Conservation (phyloP, 495 filamentous ascomycete genomes). For the Aspergillus egyptiacus region DNA sequence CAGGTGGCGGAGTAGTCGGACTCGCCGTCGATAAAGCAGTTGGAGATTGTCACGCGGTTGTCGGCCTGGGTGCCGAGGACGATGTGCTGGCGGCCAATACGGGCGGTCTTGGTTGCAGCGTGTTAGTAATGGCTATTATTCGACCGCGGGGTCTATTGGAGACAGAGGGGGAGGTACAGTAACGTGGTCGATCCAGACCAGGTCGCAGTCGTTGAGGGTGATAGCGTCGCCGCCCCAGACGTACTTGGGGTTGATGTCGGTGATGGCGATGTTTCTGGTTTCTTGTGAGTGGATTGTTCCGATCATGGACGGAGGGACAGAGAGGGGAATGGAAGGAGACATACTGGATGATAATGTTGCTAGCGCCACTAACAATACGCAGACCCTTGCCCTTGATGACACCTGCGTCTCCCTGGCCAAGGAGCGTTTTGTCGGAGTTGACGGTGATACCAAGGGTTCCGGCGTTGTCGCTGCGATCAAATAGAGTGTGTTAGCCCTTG, state of each 20-base stretch:
- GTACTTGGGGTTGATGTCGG: slow-evolving; percentile 44
- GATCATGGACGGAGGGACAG: background rate
- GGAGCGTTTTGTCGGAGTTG: slow-evolving; percentile 39
- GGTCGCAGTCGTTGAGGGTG: slow-evolving; percentile 35
- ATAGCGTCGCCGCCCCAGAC: slow-evolving; percentile 48
- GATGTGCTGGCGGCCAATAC: slow-evolving; percentile 42
- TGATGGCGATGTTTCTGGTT: slow-evolving; percentile 40
- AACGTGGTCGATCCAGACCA: slow-evolving; percentile 47
- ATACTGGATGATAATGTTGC: slow-evolving; percentile 45
- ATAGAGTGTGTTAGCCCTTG: no score
- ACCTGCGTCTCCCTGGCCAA: slow-evolving; percentile 34
- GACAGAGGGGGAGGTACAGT: slow-evolving; percentile 29
- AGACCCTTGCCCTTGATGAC: slow-evolving; percentile 42
- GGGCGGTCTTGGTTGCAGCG: slow-evolving; percentile 27
- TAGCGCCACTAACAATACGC: slow-evolving; percentile 38
- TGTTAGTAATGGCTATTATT: slow-evolving; percentile 2
- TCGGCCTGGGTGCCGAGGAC: slow-evolving; percentile 36
- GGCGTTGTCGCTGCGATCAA: slow-evolving; percentile 33
- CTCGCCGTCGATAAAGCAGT: slow-evolving; percentile 40
- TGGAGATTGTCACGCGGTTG: slow-evolving; percentile 42
- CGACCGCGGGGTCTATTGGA: background rate
- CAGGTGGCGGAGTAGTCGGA: slow-evolving; percentile 39
- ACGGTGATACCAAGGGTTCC: slow-evolving; percentile 41
- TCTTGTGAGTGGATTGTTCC: background rate
- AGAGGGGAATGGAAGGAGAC: background rate